Conservation (phyloP, 148 eudicot genomes). For the Rhododendron mucronatum region DNA sequence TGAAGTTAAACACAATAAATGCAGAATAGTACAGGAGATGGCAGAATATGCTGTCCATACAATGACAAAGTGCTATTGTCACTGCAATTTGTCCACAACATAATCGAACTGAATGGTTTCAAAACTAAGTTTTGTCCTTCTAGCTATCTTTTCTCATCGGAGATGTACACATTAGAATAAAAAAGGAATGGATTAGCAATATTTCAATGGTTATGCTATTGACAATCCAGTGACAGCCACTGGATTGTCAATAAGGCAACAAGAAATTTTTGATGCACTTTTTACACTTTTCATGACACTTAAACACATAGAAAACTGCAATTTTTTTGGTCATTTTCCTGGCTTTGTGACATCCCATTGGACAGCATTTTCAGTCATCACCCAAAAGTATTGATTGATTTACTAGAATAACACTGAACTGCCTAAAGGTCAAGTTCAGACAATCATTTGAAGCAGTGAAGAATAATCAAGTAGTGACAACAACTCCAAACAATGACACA, state of each 20-base stretch:
- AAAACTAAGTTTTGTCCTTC: conserved; percentile 1
- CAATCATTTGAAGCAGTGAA: not conserved
- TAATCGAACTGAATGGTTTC: conserved; percentile 5
- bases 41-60: not conserved
- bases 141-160: not conserved
- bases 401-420: not conserved
- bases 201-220: not conserved
- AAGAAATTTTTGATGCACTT: too few species aligned
- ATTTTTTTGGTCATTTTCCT: too few species aligned
- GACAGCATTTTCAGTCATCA: not conserved
- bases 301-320: too few species aligned
- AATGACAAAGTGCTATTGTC: conserved; percentile 1
- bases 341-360: not conserved
- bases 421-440: not conserved
- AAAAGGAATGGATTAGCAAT: not conserved
- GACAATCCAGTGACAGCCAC: too few species aligned
- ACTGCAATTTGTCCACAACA: conserved; percentile 6
- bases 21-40: not conserved
- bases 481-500: not conserved
- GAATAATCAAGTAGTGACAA: not conserved
- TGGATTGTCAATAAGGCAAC: too few species aligned
- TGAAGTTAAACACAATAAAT: too few species aligned
- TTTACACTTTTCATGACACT: too few species aligned
- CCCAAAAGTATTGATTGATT: not conserved
- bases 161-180: too few species aligned